Conservation (phyloP, 768 basidiomycete genomes). For the Pholiota molesta region DNA sequence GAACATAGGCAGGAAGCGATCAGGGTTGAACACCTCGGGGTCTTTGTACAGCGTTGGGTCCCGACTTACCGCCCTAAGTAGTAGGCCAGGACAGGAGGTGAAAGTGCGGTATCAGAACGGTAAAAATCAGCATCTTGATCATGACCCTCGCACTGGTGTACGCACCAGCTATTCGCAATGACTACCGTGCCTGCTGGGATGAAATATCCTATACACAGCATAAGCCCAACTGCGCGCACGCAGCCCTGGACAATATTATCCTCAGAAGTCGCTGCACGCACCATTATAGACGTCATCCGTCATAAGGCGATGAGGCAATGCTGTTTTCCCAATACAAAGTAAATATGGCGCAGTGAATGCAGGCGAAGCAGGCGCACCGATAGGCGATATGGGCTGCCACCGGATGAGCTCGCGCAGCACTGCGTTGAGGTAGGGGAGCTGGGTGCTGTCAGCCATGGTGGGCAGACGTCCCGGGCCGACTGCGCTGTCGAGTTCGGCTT, state of each 20-base stretch:
- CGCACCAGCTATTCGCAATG: conserved; percentile 32
- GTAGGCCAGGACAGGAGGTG: no score
- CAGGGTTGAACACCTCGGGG: conserved; percentile 29
- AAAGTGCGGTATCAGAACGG: no score
- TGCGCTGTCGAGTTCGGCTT: conserved; percentile 39
- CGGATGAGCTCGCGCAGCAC: conserved; percentile 38
- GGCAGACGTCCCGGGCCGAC: conserved; percentile 37
- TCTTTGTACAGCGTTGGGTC: conserved; percentile 27
- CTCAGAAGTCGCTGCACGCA: conserved; percentile 2
- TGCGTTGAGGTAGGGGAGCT: conserved; percentile 37
- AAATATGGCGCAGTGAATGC: background rate
- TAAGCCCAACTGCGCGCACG: conserved; percentile 5
- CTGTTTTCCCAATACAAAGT: background rate
- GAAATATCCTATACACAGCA: conserved; percentile 25
- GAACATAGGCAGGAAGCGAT: conserved; percentile 30
- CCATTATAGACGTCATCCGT: conserved; percentile 22
- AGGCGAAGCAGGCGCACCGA: conserved; percentile 27
- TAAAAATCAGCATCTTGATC: background rate
- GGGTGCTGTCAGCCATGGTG: conserved; percentile 29
- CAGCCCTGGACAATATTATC: background rate
- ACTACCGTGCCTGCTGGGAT: conserved; percentile 40
- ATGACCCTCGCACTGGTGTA: background rate
- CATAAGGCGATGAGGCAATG: conserved; percentile 20
- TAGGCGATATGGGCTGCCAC: conserved; percentile 34
- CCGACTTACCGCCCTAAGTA: conserved; percentile 27